Percentiles rank a stretch among this genome's conserved stretches.
phyloP scores from a whole-genome alignment of 2,329 filamentous ascomycete species.

The Venturia aucupariae region DNA sequence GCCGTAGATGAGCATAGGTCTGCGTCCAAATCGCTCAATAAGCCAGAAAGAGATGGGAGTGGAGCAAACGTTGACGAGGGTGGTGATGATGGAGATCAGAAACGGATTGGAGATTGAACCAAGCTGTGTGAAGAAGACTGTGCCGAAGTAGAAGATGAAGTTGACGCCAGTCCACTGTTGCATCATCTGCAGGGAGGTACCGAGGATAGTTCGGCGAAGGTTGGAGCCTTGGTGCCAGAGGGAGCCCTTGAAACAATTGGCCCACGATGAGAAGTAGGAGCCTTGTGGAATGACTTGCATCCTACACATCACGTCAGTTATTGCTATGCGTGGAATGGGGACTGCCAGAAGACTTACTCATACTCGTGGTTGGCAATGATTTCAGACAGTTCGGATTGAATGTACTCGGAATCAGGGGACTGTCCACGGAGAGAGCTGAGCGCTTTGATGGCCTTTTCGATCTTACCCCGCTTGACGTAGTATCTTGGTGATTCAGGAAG shows the following conservation, averaged over 20 bases:
- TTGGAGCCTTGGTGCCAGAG: conserved; percentile 44
- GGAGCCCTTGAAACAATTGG: conserved; percentile 51
- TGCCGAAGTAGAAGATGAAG: conserved; percentile 47
- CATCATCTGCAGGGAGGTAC: conserved; percentile 42
- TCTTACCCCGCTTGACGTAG: conserved; percentile 68
- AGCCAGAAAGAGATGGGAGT: conserved; percentile 83
- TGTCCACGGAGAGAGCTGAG: conserved; percentile 67
- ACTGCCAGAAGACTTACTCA: conserved; percentile 39
- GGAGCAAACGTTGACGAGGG: conserved; percentile 76
- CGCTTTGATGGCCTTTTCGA: conserved; percentile 53
- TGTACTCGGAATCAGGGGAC: conserved; percentile 60
- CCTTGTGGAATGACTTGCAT: conserved; percentile 50
- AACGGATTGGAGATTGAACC: conserved; percentile 70
- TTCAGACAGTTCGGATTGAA: conserved; percentile 71
- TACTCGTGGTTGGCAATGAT: conserved; percentile 86
- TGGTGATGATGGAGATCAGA: conserved; percentile 77
- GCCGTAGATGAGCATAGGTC: conserved; percentile 68
- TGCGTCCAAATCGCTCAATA: conserved; percentile 73
- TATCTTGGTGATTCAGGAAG: conserved; percentile 81
- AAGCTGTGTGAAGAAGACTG: conserved; percentile 71
- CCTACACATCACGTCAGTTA: neutral
- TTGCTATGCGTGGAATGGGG: neutral
- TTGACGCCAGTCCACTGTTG: conserved; percentile 71
- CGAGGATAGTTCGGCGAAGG: conserved; percentile 38
- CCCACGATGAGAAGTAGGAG: conserved; percentile 61